These are phyloP conservation scores for Fusarium sp. DNA, from an alignment of 2,329 filamentous ascomycete genomes.

Conservation along the genomic window DNA sequence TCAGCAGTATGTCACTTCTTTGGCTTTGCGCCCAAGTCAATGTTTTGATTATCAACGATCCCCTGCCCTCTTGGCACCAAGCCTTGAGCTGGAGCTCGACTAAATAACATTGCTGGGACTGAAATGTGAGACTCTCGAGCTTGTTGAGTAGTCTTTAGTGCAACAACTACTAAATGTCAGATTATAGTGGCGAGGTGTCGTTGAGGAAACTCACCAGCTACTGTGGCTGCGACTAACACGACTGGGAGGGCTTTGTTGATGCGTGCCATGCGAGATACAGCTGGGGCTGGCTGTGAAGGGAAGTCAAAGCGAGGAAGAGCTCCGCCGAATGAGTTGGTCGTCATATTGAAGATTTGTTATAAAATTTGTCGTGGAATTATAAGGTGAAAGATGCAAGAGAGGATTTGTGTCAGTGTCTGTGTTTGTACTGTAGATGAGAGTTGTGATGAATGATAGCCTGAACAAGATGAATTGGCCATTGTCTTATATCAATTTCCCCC, in stretches of 20 bases:
- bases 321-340: slow-evolving; percentile 41
- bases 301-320: slow-evolving; percentile 42
- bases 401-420: background rate
- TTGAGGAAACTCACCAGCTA: slow-evolving; percentile 17
- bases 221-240: slow-evolving; percentile 20
- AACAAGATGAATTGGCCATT: slow-evolving; percentile 4
- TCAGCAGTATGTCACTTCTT: background rate
- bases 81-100: background rate
- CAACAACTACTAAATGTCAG: slow-evolving; percentile 20
- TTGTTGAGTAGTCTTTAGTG: slow-evolving; percentile 27
- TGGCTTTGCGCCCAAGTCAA: background rate
- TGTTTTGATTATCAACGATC: background rate
- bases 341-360: slow-evolving; percentile 18
- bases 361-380: background rate
- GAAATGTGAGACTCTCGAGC: slow-evolving; percentile 2
- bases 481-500: slow-evolving; percentile 25
- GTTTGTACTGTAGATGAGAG: background rate
- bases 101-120: background rate
- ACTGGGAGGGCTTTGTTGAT: slow-evolving; percentile 29
- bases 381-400: background rate
- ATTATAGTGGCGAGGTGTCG: accelerated
- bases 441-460: background rate
- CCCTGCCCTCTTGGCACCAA: slow-evolving; percentile 22
- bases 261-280: slow-evolving; percentile 35
- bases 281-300: slow-evolving; percentile 16